These are phyloP conservation scores for Lentinula lateritia DNA, from an alignment of 768 basidiomycete species.

Conservation along the genomic window DNA sequence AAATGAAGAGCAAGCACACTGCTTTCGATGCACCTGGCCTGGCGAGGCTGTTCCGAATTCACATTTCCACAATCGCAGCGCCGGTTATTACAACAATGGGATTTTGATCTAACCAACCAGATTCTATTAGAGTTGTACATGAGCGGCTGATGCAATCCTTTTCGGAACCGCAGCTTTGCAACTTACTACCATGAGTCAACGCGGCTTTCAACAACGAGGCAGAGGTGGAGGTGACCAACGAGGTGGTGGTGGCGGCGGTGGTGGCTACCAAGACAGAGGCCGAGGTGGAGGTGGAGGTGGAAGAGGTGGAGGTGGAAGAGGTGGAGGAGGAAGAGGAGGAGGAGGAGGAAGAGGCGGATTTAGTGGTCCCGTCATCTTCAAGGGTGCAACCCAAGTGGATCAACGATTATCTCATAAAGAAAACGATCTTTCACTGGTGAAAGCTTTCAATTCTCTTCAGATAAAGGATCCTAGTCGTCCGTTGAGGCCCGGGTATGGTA, in stretches of 20 bases:
- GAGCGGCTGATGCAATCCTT: not conserved
- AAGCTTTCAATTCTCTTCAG: slow-evolving; percentile 28
- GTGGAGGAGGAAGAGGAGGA: slow-evolving; percentile 11
- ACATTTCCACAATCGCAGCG: too few relatives aligned
- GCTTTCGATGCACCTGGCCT: too few relatives aligned
- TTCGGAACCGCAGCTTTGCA: not conserved
- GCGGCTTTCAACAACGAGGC: slow-evolving; percentile 3
- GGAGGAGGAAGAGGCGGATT: slow-evolving; percentile 11
- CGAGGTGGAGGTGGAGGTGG: slow-evolving; percentile 16
- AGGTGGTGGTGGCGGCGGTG: slow-evolving; percentile 16
- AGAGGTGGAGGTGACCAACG: slow-evolving; percentile 13
- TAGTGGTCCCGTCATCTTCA: slow-evolving; percentile 31
- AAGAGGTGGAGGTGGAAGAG: slow-evolving; percentile 15
- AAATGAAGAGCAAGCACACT: too few relatives aligned
- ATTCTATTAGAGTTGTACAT: not conserved
- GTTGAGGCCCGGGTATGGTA: slow-evolving; percentile 54
- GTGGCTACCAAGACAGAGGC: slow-evolving; percentile 13
- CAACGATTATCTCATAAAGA: slow-evolving; percentile 24
- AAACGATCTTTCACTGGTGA: slow-evolving; percentile 32
- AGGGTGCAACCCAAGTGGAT: slow-evolving; percentile 31
- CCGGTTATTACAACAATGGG: too few relatives aligned
- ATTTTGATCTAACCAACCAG: not conserved
- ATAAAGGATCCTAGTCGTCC: slow-evolving; percentile 31
- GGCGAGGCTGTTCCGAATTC: too few relatives aligned
- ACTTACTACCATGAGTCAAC: not conserved